These are phyloP conservation scores for Ophiostoma sp. DNA, from an alignment of 2,329 filamentous ascomycete species.

Conservation along the genomic window DNA sequence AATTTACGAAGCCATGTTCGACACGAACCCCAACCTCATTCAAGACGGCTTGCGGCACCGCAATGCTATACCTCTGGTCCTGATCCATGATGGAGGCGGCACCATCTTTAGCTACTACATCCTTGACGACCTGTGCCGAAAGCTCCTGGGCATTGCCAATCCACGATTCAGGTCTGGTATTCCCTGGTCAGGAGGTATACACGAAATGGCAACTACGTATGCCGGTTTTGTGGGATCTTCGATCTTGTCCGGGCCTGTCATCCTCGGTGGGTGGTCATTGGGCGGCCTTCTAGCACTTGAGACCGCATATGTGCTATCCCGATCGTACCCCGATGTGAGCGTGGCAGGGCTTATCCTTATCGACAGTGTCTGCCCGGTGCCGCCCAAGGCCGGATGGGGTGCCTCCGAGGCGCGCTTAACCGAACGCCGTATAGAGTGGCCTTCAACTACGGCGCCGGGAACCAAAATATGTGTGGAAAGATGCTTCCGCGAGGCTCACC, in stretches of 20 bases:
- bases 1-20: constrained; percentile 28
- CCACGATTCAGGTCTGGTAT: constrained; percentile 50
- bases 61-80: constrained; percentile 49
- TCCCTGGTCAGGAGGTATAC: constrained; percentile 52
- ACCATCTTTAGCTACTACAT: constrained; percentile 60
- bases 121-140: constrained; percentile 50
- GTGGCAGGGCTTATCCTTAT: constrained; percentile 55
- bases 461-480: constrained; percentile 37
- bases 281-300: constrained; percentile 55
- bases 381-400: constrained; percentile 23
- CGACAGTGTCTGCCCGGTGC: constrained; percentile 47
- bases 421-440: constrained; percentile 34
- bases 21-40: constrained; percentile 31
- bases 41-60: constrained; percentile 29
- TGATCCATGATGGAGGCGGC: constrained; percentile 63
- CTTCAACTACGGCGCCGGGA: constrained; percentile 34
- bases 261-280: constrained; percentile 59
- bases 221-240: constrained; percentile 45
- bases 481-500: constrained; percentile 46
- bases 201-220: constrained; percentile 57
- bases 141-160: constrained; percentile 57
- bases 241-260: constrained; percentile 43
- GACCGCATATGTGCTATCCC: constrained; percentile 46
- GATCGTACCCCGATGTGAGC: constrained; percentile 35
- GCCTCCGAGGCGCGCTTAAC: constrained; percentile 33